Evolutionary conservation across 495 filamentous ascomycete species (phyloP), one percentile per base, ranked within the genome.

Genomic region (Extremus antarcticus): DNA sequence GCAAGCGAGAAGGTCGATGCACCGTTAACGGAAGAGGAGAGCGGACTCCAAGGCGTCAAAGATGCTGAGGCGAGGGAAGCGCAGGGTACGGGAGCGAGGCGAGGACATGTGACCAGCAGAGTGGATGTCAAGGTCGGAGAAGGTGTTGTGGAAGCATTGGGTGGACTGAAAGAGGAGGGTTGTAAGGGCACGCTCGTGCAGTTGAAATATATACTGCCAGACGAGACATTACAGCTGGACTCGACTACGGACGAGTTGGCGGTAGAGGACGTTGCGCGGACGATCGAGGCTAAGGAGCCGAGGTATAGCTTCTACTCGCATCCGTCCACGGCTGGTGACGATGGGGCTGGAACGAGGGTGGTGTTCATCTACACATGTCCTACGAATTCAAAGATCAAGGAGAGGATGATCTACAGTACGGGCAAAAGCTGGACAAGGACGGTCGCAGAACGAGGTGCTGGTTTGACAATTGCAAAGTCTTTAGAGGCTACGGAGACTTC

Each of bases 341-440:
- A n/a, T 23, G 49, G 23, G 13, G 16, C 15, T 20, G 77, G 77
- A 49, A 77, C 81, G 10, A 38, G 35, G 2, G 76, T 97, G 29
- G 75, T 96, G 25, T 98, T 97, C 74, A 83, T 97, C 64, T 97
- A 95, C 70, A 95, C 90, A 7, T 96, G 91, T 64, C 92, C 92
- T 2, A 75, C 78, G 2, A 79, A 71, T 2, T 80, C 82, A 0
- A 87, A 85, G 60, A 87, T 97, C 72, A 95, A 89, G 70, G 88
- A 89, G 67, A 81, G 89, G 50, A 98, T 98, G 92, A 72, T 97
- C 59, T 95, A 96, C 68, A 88, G 94, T 29, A 82, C 87, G 32
- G 86, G 86, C 60, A 87, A 88, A 65, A 77, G 78, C 25, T 79
- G 78, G 35, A 87, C 88, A 7, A 72, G 94, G 41, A 65, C 73